Conservation (phyloP, 371 early-diverging fungal species). For the Mortierella sp. region DNA sequence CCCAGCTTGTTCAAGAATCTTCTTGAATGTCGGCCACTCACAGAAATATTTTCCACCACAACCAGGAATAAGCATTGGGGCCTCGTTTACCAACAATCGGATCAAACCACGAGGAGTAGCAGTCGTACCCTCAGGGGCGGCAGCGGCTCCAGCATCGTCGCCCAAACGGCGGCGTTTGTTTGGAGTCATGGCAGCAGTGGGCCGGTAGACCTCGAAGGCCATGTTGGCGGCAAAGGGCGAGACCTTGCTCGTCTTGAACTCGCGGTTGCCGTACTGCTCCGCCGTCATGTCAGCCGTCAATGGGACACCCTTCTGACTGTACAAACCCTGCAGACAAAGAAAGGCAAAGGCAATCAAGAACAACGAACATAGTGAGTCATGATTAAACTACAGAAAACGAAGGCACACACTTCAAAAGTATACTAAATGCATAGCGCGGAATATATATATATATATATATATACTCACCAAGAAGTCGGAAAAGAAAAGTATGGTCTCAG, state of each 20-base stretch:
- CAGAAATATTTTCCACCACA: slow-evolving; percentile 21
- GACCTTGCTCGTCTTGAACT: slow-evolving; percentile 22
- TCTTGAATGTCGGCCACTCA: slow-evolving; percentile 23
- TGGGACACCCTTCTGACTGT: slow-evolving; percentile 13
- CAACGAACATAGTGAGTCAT: not conserved
- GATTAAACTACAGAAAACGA: not conserved
- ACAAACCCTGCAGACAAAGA: slow-evolving; percentile 10
- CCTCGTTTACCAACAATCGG: slow-evolving; percentile 38
- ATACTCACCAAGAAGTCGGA: slow-evolving; percentile 46
- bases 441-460: too few relatives aligned
- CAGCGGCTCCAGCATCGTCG: not conserved
- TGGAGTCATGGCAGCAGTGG: not conserved
- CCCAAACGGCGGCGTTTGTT: not conserved
- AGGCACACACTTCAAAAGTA: not conserved
- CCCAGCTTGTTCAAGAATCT: slow-evolving; percentile 5
- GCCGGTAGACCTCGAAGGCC: slow-evolving; percentile 28
- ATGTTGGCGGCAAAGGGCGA: slow-evolving; percentile 30
- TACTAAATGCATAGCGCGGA: too few relatives aligned
- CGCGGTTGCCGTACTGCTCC: slow-evolving; percentile 16
- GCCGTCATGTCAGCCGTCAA: slow-evolving; percentile 26
- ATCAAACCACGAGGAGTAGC: slow-evolving; percentile 12
- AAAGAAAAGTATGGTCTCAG: slow-evolving; percentile 51
- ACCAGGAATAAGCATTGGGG: slow-evolving; percentile 22
- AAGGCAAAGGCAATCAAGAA: not conserved
- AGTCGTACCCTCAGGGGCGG: not conserved